Conservation (phyloP, 2,329 filamentous ascomycete species). For the Didymosphaeria variabile region DNA sequence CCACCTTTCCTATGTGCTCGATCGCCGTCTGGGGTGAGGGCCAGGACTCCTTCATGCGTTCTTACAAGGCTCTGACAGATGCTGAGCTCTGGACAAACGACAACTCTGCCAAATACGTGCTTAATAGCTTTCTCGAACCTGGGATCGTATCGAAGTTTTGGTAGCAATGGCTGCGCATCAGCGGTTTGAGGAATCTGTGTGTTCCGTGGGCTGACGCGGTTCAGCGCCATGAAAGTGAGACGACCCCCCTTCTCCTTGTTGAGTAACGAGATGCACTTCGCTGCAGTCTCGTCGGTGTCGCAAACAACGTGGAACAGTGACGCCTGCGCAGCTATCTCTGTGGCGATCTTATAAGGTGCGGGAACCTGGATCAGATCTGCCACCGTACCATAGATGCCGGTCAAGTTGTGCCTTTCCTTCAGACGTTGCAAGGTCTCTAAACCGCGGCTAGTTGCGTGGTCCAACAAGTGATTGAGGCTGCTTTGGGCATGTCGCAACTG, state of each 20-base stretch:
- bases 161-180: constrained; percentile 86
- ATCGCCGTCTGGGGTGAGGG: constrained; percentile 94
- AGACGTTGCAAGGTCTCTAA: constrained; percentile 86
- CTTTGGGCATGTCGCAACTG: constrained; percentile 82
- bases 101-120: constrained; percentile 94
- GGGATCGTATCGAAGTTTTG: constrained; percentile 81
- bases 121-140: constrained; percentile 86
- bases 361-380: constrained; percentile 90
- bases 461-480: constrained; percentile 84
- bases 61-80: constrained; percentile 91
- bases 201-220: constrained; percentile 75
- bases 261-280: constrained; percentile 79
- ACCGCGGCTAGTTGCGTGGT: constrained; percentile 85
- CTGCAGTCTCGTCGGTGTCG: constrained; percentile 88
- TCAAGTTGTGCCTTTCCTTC: constrained; percentile 79
- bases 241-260: constrained; percentile 83
- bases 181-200: constrained; percentile 83
- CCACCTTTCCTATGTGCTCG: constrained; percentile 94
- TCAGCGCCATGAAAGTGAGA: constrained; percentile 94
- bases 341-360: constrained; percentile 85
- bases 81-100: constrained; percentile 89
- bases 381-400: constrained; percentile 89
- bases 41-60: constrained; percentile 83
- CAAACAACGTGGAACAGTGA: constrained; percentile 97
- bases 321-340: constrained; percentile 90